Evolutionary conservation across 1,284 basidiomycete species (phyloP), one percentile per base, ranked within the genome.

Genomic region (Melampsora abietis-canadensis): DNA sequence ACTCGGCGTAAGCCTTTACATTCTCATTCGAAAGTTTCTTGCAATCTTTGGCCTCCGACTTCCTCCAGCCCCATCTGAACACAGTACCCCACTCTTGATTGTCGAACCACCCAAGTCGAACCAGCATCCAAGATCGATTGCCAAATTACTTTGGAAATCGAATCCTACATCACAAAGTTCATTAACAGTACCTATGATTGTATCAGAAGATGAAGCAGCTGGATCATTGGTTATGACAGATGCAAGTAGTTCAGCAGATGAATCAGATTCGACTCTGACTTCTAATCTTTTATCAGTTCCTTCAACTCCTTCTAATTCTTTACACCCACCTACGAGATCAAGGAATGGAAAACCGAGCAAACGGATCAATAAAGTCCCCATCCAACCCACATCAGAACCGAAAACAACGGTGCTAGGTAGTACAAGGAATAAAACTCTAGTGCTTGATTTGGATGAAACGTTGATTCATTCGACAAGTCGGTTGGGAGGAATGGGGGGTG

Each of bases 401-500:
- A 61, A 4, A 4, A 31, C 19, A 3, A 19, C 59, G 6, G 4
- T 34, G 6, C 19, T 61, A 34, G 24, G n/a, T 5, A 27, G 10
- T 27, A 34, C 37, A 21, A 84, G 87, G 24, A 91, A 88, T 61
- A 97, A 97, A 84, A 95, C 92, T 0, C 87, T 97, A 37, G 93
- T 97, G 24, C 87, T 98, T 63, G 95, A 98, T 83, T 85, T 98
- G 54, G 95, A 98, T 82, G 95, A 98, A 84, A 98, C 95, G 0
- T 87, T 98, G 73, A 98, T 98, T 76, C 95, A 98, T 81, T 97
- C 94, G 1, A 98, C 94, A 0, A 92, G 92, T 31, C 59, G 89
- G 72, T 67, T 78, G 68, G 70, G 70, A n/a, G 70, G 70, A 44
- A 79, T 78, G n/a, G 78, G 77, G 83, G 78, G 81, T 80, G 44